Percentiles rank a stretch among this genome's conserved stretches.
phyloP scores from a whole-genome alignment of 2,329 filamentous ascomycete genomes.

The Aureobasidium sp. region DNA sequence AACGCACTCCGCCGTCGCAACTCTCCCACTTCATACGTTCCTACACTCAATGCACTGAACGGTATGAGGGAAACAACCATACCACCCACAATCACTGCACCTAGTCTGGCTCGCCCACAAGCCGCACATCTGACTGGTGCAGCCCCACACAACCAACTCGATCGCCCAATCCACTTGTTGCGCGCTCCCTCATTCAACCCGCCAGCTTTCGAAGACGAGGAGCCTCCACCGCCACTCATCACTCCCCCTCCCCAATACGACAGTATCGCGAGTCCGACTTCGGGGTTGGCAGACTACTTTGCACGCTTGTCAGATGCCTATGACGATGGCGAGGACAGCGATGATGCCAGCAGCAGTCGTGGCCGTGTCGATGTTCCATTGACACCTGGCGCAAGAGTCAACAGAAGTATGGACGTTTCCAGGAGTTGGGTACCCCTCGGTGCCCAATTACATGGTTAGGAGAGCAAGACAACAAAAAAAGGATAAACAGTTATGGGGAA shows the following conservation, averaged over 20 bases:
- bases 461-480: not conserved
- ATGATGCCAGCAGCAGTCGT: conserved; percentile 27
- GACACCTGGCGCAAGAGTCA: conserved; percentile 54
- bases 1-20: conserved; percentile 49
- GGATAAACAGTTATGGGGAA: not conserved
- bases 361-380: conserved; percentile 50
- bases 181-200: conserved; percentile 81
- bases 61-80: conserved; percentile 23
- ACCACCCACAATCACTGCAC: conserved; percentile 27
- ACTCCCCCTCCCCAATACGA: conserved; percentile 85
- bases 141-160: conserved; percentile 35
- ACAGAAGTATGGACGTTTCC: conserved; percentile 57
- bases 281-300: conserved; percentile 76
- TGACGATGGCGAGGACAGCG: conserved; percentile 52
- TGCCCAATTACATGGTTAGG: not conserved
- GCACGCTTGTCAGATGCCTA: conserved; percentile 60
- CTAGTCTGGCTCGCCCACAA: conserved; percentile 45
- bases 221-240: conserved; percentile 62
- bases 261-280: conserved; percentile 64
- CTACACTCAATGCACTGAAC: conserved; percentile 51
- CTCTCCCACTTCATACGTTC: conserved; percentile 43
- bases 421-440: conserved; percentile 39
- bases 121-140: conserved; percentile 36
- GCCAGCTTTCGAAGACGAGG: conserved; percentile 75
- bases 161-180: conserved; percentile 75